A percentile compares a stretch with the other conserved stretches of the same genome.
phyloP scores from a whole-genome alignment of 352 stramenopile species.

The Achlya hypogyna region DNA sequence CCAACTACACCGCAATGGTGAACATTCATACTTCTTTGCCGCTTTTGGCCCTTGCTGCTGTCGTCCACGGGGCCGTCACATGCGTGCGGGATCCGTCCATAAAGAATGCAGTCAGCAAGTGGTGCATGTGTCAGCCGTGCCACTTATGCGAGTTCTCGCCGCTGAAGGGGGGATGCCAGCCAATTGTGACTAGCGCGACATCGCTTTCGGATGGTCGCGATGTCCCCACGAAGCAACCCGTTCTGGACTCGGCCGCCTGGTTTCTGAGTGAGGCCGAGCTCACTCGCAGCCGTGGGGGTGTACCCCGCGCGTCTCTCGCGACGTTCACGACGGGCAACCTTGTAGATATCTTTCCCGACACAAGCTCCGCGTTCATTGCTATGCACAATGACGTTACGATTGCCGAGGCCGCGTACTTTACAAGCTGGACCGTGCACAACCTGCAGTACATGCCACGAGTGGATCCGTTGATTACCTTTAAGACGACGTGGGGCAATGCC shows the following conservation, averaged over 20 bases:
- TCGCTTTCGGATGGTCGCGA: neutral
- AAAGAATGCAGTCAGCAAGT: conserved; percentile 20
- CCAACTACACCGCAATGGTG: no score
- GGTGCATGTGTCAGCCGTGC: conserved; percentile 35
- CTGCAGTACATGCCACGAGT: conserved; percentile 23
- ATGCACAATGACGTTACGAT: conserved; percentile 17
- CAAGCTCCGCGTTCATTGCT: neutral
- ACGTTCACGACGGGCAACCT: conserved; percentile 10
- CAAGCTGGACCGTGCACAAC: conserved; percentile 24
- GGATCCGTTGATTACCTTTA: neutral
- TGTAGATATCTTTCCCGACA: conserved; percentile 6
- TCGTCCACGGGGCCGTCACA: neutral
- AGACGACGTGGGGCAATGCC: conserved; percentile 19
- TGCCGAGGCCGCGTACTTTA: conserved; percentile 18
- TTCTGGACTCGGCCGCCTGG: conserved; percentile 14
- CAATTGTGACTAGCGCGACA: conserved; percentile 19
- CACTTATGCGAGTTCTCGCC: conserved; percentile 31
- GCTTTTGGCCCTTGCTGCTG: neutral
- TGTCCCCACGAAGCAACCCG: conserved; percentile 10
- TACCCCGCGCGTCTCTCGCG: conserved; percentile 1
- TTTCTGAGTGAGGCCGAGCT: conserved; percentile 20
- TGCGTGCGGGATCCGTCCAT: neutral
- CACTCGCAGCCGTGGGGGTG: conserved; percentile 8
- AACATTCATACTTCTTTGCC: neutral
- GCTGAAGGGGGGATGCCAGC: conserved; percentile 20